Base-by-base conservation (phyloP, 371 early-diverging fungal genomes). In the Blakeslea trispora region DNA sequence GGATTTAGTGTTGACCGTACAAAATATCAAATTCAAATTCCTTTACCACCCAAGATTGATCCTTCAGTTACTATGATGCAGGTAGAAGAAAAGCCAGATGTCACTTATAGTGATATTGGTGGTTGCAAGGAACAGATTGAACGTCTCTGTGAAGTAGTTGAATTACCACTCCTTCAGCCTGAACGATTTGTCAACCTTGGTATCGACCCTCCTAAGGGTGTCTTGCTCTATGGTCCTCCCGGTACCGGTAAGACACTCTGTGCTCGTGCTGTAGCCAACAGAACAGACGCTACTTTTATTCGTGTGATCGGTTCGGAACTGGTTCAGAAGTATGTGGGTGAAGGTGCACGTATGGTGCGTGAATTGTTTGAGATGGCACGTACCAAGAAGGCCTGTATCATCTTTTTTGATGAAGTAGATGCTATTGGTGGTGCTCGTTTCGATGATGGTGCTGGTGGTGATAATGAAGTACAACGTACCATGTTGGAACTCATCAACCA, bases 361-460 rank as follows among this genome's bases (percentile, higher is more conserved):
- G 99, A 99, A 77, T 83, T 99, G 40, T 99, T 99, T 71, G 96
- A 98, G 35, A 98, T 99, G 98, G 99, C 99, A 40, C 85, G 97
- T 66, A 87, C 83, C 56, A 69, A 77, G 59, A 73, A 74, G 53
- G 76, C 77, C 14, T 77, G 97, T 32, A 99, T 99, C 63, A 99
- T 99, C 69, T 99, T 99, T 69, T 99, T 99, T 94, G 99, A 99
- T 80, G 99, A 99, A 84, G 98, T 99, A 50, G 99, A 99, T 79
- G 95, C 97, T 14, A 99, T 99, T 71, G 99, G 99, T 47, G 95
- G 96, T 47, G 90, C 93, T 18, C 88, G 98, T 64, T 89, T 89
- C 42, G 97, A 94, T 45, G 86, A 86, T 23, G 91, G 92, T 44
- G 84, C 88, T 34, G 89, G 91, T 45, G 92, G 96, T 23, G 99